Evolutionary conservation across 2,329 filamentous ascomycete species (phyloP), one percentile per base, ranked within the genome.

Genomic region (Nemania sp.): DNA sequence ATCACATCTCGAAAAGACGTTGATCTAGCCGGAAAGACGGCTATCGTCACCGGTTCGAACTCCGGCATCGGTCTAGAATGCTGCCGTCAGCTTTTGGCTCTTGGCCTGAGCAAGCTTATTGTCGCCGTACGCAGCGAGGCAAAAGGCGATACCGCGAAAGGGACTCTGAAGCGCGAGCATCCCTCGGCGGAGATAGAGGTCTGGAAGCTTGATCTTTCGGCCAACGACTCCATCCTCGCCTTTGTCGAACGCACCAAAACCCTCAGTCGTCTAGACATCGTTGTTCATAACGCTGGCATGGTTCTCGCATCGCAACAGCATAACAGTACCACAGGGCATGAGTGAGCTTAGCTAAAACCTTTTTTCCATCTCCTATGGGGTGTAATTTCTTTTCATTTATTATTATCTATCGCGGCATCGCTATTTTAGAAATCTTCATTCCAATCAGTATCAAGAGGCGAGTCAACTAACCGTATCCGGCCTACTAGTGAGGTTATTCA

Each of bases 11-110:
- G n/a, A n/a, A n/a, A n/a, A n/a, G n/a, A n/a, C 18, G 45, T 24
- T 22, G 20, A 45, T 5, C 41, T 62, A 15, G 32, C 22, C 35
- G 32, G n/a, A 11, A 49, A 62, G 35, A 24, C 29, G 5, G 59
- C 59, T 8, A 32, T 62, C 13, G 59, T 62, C 18, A 62, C 59
- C 3, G 59, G 59, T 15, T 45, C 32, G 3, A 62, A 62, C 32
- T 22, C 35, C 8, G 59, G 56, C 2, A 22, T 54, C 6, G 59
- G 59, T 7, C 5, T 62, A 1, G 32, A 54, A 32, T 47, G 32
- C 24, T 62, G 49, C 49, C 47, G 49, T 2, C 32, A 62, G 49
- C 32, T 62, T 1, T 32, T 54, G 5, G 11, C 8, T 49, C 59
- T 43, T 5, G 49, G 59, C 8, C 47, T 60, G 2, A 32, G 24